phyloP scores from a whole-genome alignment of 768 basidiomycete genomes.

The Botryobasidium botryosum region DNA sequence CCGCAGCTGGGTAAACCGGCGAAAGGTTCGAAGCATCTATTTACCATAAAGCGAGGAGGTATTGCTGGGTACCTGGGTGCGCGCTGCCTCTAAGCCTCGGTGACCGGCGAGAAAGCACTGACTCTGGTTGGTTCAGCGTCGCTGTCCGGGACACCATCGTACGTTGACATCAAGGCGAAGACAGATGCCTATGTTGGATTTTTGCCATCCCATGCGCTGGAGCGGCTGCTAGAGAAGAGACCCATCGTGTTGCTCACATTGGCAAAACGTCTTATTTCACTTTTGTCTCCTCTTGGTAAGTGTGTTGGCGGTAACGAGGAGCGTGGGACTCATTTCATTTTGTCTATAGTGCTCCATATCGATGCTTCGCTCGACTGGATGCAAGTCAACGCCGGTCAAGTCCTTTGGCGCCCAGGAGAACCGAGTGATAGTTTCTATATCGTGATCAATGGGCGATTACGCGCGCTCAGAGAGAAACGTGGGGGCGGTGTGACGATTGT shows the following conservation, averaged over 20 bases:
- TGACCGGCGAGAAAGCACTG: background rate
- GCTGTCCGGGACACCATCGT: conserved; percentile 79
- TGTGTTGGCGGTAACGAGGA: background rate
- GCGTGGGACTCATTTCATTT: background rate
- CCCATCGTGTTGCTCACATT: conserved; percentile 92
- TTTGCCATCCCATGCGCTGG: conserved; percentile 72
- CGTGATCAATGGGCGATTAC: conserved; percentile 89
- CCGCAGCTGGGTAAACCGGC: background rate
- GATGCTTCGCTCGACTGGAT: conserved; percentile 97
- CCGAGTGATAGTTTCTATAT: conserved; percentile 93
- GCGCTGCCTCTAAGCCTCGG: conserved; percentile 11
- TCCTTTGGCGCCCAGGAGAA: conserved; percentile 84
- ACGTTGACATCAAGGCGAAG: conserved; percentile 93
- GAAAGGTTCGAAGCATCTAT: conserved; percentile 50
- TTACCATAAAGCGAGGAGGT: conserved; percentile 92
- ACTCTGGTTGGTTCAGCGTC: conserved; percentile 38
- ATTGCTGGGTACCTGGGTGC: conserved; percentile 90
- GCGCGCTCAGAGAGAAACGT: conserved; percentile 71
- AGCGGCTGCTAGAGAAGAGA: conserved; percentile 77
- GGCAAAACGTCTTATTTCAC: conserved; percentile 87
- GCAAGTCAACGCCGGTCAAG: conserved; percentile 91
- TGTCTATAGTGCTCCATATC: conserved; percentile 67
- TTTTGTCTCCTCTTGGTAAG: conserved; percentile 79
- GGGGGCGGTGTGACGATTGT: conserved; percentile 63
- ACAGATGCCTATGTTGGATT: conserved; percentile 98